Conservation (phyloP, 2,329 filamentous ascomycete species). For the Sclerotinia subarctica region DNA sequence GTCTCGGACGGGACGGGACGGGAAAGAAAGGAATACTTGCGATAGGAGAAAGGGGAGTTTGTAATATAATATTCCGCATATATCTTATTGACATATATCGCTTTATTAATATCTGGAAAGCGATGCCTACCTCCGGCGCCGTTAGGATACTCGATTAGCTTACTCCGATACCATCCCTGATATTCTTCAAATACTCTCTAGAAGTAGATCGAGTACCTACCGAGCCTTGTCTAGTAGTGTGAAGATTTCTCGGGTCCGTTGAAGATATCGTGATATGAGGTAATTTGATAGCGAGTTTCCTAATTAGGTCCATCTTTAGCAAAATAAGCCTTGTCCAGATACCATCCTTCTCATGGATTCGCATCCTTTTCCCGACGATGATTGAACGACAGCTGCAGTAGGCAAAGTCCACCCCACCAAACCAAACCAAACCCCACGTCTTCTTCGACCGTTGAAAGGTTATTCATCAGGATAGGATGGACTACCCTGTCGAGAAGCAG, state of each 20-base stretch:
- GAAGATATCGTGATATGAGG: background rate
- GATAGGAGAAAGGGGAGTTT: background rate
- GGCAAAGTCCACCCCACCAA: conserved; percentile 10
- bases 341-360: background rate
- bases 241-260: background rate
- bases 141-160: background rate
- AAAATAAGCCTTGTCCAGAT: background rate
- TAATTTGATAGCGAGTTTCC: background rate
- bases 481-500: conserved; percentile 10
- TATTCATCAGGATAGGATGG: background rate
- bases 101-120: background rate
- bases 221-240: background rate
- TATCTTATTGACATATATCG: background rate
- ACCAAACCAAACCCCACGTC: conserved; percentile 16
- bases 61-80: background rate
- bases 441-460: background rate
- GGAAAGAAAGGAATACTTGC: background rate
- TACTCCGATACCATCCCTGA: background rate
- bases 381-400: conserved; percentile 2
- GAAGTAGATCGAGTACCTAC: background rate
- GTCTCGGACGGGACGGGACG: background rate
- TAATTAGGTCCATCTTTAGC: background rate
- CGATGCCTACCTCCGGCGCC: background rate
- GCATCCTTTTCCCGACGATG: background rate
- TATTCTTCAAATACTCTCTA: background rate